These are phyloP conservation scores for Lecanicillium sp. DNA, from an alignment of 2,329 filamentous ascomycete genomes.

Conservation along the genomic window DNA sequence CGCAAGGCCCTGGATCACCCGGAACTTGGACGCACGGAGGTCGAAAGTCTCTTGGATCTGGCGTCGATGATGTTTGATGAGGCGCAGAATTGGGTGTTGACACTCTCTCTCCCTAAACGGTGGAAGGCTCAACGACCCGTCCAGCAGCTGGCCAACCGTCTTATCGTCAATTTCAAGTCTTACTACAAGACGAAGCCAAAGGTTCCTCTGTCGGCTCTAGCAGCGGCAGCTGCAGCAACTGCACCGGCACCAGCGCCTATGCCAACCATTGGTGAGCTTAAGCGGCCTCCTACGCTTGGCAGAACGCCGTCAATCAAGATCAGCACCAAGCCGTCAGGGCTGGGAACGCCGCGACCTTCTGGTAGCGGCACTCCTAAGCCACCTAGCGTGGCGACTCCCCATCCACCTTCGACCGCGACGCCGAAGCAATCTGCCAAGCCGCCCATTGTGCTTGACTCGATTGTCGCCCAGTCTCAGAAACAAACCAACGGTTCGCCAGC, in stretches of 20 bases:
- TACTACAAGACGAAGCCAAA: constrained; percentile 12
- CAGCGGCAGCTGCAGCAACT: constrained; percentile 28
- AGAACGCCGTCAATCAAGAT: constrained; percentile 36
- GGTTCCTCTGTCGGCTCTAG: constrained; percentile 30
- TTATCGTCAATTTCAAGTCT: constrained; percentile 28
- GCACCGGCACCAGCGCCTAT: constrained; percentile 14
- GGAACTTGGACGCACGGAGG: constrained; percentile 34
- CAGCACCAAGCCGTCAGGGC: constrained; percentile 25
- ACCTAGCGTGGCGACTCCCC: too few species aligned
- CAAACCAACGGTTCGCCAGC: constrained; percentile 20
- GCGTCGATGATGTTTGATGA: constrained; percentile 43
- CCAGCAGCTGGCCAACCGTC: constrained; percentile 29
- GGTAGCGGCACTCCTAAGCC: too few species aligned
- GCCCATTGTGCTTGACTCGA: constrained; percentile 21
- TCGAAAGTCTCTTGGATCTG: constrained; percentile 38
- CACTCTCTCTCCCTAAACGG: constrained; percentile 34
- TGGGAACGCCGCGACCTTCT: constrained; percentile 20
- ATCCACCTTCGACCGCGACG: too few species aligned
- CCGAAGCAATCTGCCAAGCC: constrained; percentile 17
- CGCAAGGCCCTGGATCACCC: constrained; percentile 37
- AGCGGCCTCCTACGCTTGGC: constrained; percentile 23
- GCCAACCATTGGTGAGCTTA: constrained; percentile 20
- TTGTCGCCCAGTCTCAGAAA: constrained; percentile 21
- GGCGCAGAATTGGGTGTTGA: constrained; percentile 36
- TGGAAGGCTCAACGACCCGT: constrained; percentile 34